Conservation (phyloP, 2,329 filamentous ascomycete species). For the Trichoderma simmonsii region DNA sequence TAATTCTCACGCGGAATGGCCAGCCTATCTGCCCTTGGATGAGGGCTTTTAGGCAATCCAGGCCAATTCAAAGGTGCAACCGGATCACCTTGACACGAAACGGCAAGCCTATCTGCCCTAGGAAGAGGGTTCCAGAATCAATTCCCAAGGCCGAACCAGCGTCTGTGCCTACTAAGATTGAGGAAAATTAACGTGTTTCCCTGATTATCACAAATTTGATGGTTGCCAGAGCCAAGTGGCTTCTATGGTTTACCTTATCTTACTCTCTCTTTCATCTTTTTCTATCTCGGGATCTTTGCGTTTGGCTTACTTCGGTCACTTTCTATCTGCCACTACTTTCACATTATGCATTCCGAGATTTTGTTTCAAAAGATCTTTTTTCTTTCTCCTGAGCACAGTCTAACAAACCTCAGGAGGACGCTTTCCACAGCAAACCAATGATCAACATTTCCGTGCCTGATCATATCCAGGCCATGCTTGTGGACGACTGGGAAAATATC, state of each 20-base stretch:
- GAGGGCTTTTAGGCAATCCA: not conserved
- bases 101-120: not conserved
- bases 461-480: conserved; percentile 83
- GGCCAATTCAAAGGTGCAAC: not conserved
- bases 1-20: not conserved
- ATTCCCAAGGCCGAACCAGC: not conserved
- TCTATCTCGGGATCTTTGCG: not conserved
- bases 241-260: not conserved
- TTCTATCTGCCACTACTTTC: not conserved
- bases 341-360: not conserved
- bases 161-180: not conserved
- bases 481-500: conserved; percentile 98
- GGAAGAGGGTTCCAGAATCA: not conserved
- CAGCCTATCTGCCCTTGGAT: not conserved
- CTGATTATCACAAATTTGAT: not conserved
- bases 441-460: conserved; percentile 86
- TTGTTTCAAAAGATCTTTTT: not conserved
- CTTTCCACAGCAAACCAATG: conserved; percentile 77
- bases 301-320: not conserved
- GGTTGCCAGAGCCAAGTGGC: not conserved
- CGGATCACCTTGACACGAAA: not conserved
- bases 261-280: not conserved
- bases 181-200: not conserved
- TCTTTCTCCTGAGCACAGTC: not conserved
- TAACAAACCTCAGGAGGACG: conserved; percentile 67